Evolutionary conservation across 805 yeast species (phyloP).

Genomic region (Suhomyces xylopsoci): DNA sequence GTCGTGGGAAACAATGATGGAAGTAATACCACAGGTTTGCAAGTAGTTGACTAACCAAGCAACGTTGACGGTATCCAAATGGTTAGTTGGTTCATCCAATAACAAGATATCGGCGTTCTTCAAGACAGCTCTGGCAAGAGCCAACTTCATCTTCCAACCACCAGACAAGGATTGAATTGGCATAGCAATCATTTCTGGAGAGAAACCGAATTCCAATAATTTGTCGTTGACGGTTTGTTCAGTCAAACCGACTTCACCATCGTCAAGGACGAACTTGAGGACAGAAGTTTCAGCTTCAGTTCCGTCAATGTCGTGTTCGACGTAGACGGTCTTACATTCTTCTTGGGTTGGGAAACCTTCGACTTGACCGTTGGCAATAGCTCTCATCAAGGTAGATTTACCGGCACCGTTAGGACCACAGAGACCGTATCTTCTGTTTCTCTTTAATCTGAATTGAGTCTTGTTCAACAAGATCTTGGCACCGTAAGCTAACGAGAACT

Average conservation of each 20-base stretch:
- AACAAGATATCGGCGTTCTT: constrained; percentile 96
- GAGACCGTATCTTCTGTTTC: constrained; percentile 98
- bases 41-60: constrained; percentile 99
- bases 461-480: constrained; percentile 99
- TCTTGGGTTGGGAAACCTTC: constrained; percentile 99
- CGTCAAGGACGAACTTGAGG: constrained; percentile 84
- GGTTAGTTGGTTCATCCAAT: constrained; percentile 99
- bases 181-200: constrained; percentile 89
- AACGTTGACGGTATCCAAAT: constrained; percentile 98
- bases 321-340: constrained; percentile 98
- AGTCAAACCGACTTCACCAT: constrained; percentile 71
- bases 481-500: constrained; percentile 99
- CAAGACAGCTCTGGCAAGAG: constrained; percentile 98
- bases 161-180: constrained; percentile 97
- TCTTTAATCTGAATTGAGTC: constrained; percentile 97
- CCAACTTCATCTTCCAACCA: constrained; percentile 99
- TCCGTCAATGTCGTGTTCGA: constrained; percentile 99
- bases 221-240: constrained; percentile 68
- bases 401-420: constrained; percentile 64
- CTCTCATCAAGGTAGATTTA: constrained; percentile 77
- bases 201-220: constrained; percentile 87
- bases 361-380: constrained; percentile 96
- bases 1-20: constrained; percentile 98
- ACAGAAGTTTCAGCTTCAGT: constrained; percentile 95
- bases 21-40: constrained; percentile 97